Conservation (phyloP, 1,139 yeast species). For the Sugiyamaella xylanicola region DNA sequence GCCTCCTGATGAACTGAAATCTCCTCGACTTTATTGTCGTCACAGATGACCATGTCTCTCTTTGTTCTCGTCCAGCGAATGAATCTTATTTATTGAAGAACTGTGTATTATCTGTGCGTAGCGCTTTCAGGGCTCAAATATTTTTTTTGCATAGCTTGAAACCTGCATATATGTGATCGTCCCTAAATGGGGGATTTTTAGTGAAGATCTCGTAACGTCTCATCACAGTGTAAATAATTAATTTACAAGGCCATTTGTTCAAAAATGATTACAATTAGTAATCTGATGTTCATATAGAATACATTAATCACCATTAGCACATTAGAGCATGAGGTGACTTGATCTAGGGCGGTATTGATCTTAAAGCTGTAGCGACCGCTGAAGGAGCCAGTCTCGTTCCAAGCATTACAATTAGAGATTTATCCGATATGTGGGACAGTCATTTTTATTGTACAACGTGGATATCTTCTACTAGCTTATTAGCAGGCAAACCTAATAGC, state of each 20-base stretch:
- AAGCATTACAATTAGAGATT: too few species aligned
- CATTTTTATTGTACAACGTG: too few species aligned
- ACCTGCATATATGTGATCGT: not conserved
- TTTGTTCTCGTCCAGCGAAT: not conserved
- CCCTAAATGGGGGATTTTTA: not conserved
- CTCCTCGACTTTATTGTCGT: not conserved
- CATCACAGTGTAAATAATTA: not conserved
- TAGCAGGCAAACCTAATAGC: not conserved
- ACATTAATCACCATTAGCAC: too few species aligned
- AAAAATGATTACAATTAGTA: too few species aligned
- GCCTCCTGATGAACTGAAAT: not conserved
- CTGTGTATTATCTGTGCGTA: not conserved
- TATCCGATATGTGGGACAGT: too few species aligned
- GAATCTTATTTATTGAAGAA: not conserved
- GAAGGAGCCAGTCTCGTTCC: too few species aligned
- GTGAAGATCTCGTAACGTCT: not conserved
- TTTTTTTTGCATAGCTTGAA: not conserved
- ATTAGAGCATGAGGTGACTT: too few species aligned
- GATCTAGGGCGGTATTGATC: too few species aligned
- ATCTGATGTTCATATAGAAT: too few species aligned
- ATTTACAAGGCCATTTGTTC: not conserved
- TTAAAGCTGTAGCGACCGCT: too few species aligned
- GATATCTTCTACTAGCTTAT: not conserved
- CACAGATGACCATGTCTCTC: not conserved
- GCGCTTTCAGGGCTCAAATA: not conserved